A percentile compares a stretch with the other conserved stretches of the same genome.
These are phyloP conservation scores for Colletotrichum graminicola DNA, from an alignment of 2,329 filamentous ascomycete species.

Conservation along the genomic window DNA sequence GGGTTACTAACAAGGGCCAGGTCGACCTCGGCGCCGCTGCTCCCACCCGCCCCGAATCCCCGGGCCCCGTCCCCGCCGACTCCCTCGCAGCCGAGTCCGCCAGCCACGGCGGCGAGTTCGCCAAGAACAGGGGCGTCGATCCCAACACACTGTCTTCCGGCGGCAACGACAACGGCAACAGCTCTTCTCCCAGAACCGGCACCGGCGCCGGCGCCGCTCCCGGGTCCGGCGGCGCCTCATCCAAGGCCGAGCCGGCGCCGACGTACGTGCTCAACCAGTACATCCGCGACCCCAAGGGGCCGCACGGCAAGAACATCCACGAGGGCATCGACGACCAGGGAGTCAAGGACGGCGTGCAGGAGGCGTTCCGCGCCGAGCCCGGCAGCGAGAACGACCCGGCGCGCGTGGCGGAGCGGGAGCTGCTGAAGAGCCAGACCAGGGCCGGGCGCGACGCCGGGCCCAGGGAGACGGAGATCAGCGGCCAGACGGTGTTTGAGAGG, in stretches of 20 bases:
- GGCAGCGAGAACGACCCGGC: slow-evolving; percentile 63
- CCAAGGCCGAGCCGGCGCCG: slow-evolving; percentile 50
- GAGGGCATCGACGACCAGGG: slow-evolving; percentile 52
- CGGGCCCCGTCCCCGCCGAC: slow-evolving; percentile 74
- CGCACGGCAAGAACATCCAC: slow-evolving; percentile 59
- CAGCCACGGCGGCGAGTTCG: slow-evolving; percentile 69
- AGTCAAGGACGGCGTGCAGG: slow-evolving; percentile 53
- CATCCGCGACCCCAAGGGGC: slow-evolving; percentile 49
- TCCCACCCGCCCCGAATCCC: slow-evolving; percentile 67
- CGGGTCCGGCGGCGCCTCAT: slow-evolving; percentile 29
- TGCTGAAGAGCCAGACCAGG: slow-evolving; percentile 48
- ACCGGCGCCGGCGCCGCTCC: slow-evolving; percentile 24
- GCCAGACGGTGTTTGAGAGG: slow-evolving; percentile 49
- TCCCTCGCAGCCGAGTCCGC: slow-evolving; percentile 83
- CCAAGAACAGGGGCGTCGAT: slow-evolving; percentile 67
- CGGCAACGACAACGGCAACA: slow-evolving; percentile 1
- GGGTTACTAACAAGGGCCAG: slow-evolving; percentile 49
- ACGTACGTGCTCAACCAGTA: slow-evolving; percentile 54
- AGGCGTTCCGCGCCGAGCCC: slow-evolving; percentile 57
- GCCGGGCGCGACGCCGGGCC: slow-evolving; percentile 45
- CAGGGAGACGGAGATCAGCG: slow-evolving; percentile 46
- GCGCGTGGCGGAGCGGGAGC: slow-evolving; percentile 58
- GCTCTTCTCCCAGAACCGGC: slow-evolving; percentile 9
- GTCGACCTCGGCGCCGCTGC: slow-evolving; percentile 62
- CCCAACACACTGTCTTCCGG: slow-evolving; percentile 59